Base-by-base conservation (phyloP, 441 rosid species). In the Breynia disticha region DNA sequence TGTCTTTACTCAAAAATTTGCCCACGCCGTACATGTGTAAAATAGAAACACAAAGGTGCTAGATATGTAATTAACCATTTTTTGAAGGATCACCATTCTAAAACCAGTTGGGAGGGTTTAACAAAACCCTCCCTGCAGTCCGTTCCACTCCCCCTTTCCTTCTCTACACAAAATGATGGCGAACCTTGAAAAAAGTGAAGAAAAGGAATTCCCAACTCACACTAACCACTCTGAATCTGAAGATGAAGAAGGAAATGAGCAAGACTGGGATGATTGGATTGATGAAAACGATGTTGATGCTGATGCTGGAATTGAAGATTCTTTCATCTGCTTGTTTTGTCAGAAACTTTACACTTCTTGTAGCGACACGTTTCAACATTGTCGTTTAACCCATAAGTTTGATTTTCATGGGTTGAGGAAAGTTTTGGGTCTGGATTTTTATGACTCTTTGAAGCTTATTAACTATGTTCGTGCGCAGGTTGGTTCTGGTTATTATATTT, bases 381-480 rank as follows among this genome's bases (percentile, higher is more conserved):
- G 94, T 66, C 64, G 46, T 38, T 56, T 56, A 21, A 41, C 51
- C 49, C 98, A 91, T 56, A 68, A 46, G 64, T 87, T 87, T 48
- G 83, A 83, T 72, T 87, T 87, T 48, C 73, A 66, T 48, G 65
- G 73, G 38, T 28, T 78, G 22, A 75, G 71, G 73, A 79, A 73
- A 43, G 73, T 66, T 3, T 35, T 82, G 70, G 65, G 69, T 35
- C 72, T 90, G 80, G 87, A 85, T 70, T 87, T 90, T 67, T 90
- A 90, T 37, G 70, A 71, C 57, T 80, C 81, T 0, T 79, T 90
- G 62, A 90, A 83, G 86, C 90, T 90, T 63, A 77, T 90, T 71
- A 90, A 87, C 74, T 90, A 83, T 59, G 76, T 87, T 21, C 83
- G 98, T 35, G 85, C 82, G 55, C 84, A 78, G 90, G 98, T 80